Percentiles rank a stretch among this genome's conserved stretches.
phyloP scores from a whole-genome alignment of 208 protist species.

The Trypanosoma theileri region DNA sequence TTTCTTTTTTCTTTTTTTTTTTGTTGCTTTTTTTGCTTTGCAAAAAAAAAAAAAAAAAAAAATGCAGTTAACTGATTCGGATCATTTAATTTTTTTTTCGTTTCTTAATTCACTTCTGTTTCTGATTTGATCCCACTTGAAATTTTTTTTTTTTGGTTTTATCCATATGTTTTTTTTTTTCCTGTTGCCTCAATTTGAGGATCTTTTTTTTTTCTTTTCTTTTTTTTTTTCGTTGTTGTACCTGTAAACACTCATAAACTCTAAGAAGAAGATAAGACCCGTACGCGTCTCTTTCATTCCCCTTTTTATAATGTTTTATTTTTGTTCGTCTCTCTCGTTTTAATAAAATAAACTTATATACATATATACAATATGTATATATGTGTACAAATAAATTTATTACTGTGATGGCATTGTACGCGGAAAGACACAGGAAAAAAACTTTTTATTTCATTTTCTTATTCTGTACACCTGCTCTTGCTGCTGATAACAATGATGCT shows the following conservation, averaged over 20 bases:
- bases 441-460: neutral
- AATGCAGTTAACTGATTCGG: no score
- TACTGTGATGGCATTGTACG: neutral
- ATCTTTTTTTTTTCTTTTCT: neutral
- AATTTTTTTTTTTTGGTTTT: no score
- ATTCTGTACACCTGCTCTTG: neutral
- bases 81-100: no score
- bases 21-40: neutral
- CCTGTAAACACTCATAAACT: no score
- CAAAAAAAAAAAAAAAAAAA: neutral
- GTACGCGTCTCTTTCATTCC: neutral
- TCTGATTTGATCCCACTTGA: no score
- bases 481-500: neutral
- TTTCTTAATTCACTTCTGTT: no score
- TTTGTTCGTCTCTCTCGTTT: neutral
- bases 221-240: neutral
- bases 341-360: neutral
- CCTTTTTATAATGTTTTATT: constrained; percentile 3
- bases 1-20: neutral
- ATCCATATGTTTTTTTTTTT: neutral
- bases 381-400: neutral
- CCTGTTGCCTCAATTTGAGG: neutral
- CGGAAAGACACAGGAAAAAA: neutral
- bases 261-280: neutral
- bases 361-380: no score